phyloP scores from a whole-genome alignment of 305 asterid genomes.

The Fraxinus platypoda region DNA sequence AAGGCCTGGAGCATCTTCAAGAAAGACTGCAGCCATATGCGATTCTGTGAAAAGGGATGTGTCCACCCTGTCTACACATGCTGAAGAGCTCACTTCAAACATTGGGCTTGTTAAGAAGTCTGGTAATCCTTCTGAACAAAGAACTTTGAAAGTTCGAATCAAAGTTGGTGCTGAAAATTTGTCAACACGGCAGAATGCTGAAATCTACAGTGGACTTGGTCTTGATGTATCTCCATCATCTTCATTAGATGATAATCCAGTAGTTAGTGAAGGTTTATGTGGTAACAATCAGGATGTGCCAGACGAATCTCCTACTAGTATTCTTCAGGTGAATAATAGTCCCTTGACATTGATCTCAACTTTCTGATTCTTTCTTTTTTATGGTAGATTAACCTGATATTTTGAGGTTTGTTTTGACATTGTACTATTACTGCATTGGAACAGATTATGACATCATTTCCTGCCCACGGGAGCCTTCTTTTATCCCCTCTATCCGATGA shows the following conservation, averaged over 20 bases:
- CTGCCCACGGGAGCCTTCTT: slow-evolving; percentile 39
- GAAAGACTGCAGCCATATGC: slow-evolving; percentile 39
- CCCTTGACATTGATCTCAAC: slow-evolving; percentile 11
- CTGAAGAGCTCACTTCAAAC: slow-evolving; percentile 49
- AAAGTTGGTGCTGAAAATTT: slow-evolving; percentile 73
- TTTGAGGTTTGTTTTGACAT: slow-evolving; percentile 6
- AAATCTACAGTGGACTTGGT: slow-evolving; percentile 91
- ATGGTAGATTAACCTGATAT: neutral
- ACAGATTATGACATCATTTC: slow-evolving; percentile 83
- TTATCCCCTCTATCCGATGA: slow-evolving; percentile 86
- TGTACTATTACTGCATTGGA: slow-evolving; percentile 20
- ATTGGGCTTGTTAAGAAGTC: slow-evolving; percentile 43
- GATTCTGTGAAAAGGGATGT: slow-evolving; percentile 42
- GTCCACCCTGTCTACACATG: slow-evolving; percentile 32
- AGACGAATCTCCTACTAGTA: slow-evolving; percentile 80
- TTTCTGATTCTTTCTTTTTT: neutral
- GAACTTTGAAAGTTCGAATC: slow-evolving; percentile 71
- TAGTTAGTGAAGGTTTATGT: slow-evolving; percentile 48
- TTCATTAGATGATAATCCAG: slow-evolving; percentile 71
- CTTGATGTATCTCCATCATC: slow-evolving; percentile 89
- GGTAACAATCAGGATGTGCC: slow-evolving; percentile 43
- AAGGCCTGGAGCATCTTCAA: slow-evolving; percentile 50
- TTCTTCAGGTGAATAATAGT: slow-evolving; percentile 68
- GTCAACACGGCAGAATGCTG: slow-evolving; percentile 72
- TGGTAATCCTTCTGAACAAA: slow-evolving; percentile 53